Percentiles rank a stretch among this genome's conserved stretches.
Conservation (phyloP, 805 yeast genomes). For the Kluyveromyces starmeri region DNA sequence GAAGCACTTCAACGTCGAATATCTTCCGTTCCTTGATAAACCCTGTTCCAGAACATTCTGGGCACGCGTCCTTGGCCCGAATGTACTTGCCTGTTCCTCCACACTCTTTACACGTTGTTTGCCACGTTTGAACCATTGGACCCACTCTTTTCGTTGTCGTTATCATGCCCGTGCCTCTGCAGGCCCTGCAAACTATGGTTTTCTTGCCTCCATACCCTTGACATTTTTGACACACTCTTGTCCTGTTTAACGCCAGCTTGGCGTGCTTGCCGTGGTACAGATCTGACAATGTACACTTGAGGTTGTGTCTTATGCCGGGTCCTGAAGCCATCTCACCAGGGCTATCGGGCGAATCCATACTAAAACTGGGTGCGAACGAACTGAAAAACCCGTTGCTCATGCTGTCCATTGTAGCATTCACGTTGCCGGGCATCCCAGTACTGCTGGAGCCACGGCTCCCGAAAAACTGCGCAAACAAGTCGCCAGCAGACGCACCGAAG, state of each 20-base stretch:
- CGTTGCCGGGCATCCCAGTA: constrained; percentile 7
- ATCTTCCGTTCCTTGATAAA: constrained; percentile 41
- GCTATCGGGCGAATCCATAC: not conserved
- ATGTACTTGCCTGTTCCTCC: constrained; percentile 34
- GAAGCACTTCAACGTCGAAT: constrained; percentile 42
- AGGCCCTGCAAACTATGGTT: constrained; percentile 28
- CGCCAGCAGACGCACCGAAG: constrained; percentile 17
- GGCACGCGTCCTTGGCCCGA: constrained; percentile 30
- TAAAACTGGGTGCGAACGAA: not conserved
- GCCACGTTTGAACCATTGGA: constrained; percentile 34
- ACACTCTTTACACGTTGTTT: constrained; percentile 39
- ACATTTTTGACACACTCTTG: constrained; percentile 41
- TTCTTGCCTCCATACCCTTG: constrained; percentile 41
- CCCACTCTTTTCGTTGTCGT: constrained; percentile 37
- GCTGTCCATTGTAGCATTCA: constrained; percentile 3
- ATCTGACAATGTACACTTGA: constrained; percentile 45
- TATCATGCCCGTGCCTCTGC: constrained; percentile 37
- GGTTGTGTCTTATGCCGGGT: constrained; percentile 47
- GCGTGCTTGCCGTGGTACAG: constrained; percentile 48
- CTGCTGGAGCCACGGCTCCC: constrained; percentile 7
- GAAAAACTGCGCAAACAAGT: constrained; percentile 25
- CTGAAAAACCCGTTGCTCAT: not conserved
- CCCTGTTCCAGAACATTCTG: constrained; percentile 37
- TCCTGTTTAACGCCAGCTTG: constrained; percentile 46
- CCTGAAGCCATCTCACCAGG: constrained; percentile 25